Evolutionary conservation across 169 alveolate genomes (phyloP).

Genomic region (Plasmodium blacklocki): DNA sequence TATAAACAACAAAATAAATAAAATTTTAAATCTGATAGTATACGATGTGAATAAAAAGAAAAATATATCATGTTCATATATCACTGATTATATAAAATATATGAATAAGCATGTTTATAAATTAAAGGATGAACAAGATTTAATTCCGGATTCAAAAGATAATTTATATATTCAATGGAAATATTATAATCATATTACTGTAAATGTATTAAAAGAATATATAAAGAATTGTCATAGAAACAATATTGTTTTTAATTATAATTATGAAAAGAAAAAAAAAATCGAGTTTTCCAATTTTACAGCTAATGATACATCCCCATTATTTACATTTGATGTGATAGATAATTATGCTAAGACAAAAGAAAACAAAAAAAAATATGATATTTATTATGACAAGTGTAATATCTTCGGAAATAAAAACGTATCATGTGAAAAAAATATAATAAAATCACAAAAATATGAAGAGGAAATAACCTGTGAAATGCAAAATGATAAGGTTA

Average conservation of each 20-base stretch:
- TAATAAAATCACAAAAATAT: too few relatives aligned
- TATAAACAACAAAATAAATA: conserved; percentile 38
- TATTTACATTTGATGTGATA: too few relatives aligned
- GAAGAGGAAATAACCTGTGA: not conserved
- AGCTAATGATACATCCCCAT: too few relatives aligned
- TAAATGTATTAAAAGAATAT: conserved; percentile 44
- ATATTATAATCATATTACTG: conserved; percentile 27
- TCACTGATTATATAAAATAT: not conserved
- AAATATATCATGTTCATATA: not conserved
- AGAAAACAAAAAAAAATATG: too few relatives aligned
- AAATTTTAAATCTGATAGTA: conserved; percentile 40
- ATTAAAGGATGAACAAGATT: not conserved
- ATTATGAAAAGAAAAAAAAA: not conserved
- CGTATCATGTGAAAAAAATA: not conserved
- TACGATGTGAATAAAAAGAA: conserved; percentile 18
- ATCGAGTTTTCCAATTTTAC: not conserved
- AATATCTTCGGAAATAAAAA: not conserved
- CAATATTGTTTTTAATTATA: not conserved
- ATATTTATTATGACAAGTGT: too few relatives aligned
- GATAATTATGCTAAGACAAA: too few relatives aligned
- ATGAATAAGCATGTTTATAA: not conserved
- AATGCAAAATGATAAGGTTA: not conserved
- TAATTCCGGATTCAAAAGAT: not conserved
- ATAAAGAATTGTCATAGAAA: conserved; percentile 19
- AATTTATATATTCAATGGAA: conserved; percentile 10